Evolutionary conservation across 1,284 basidiomycete species (phyloP).

Genomic region (Microbotryomycetes sp.): DNA sequence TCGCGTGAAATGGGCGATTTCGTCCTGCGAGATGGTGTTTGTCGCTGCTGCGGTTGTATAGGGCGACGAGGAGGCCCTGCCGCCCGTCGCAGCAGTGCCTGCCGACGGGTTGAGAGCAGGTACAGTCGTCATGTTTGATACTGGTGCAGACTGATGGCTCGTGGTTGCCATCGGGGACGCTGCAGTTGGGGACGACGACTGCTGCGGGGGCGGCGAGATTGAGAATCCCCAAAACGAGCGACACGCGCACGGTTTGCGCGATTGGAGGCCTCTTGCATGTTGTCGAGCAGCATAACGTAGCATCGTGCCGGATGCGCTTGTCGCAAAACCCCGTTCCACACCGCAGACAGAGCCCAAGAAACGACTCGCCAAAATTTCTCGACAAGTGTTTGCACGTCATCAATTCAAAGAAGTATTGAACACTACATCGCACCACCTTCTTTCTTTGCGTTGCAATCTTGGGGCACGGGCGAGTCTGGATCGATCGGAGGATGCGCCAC

Average conservation of each 20-base stretch:
- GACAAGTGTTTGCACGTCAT: too few species aligned
- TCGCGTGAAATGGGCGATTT: constrained; percentile 86
- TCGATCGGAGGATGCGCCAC: constrained; percentile 56
- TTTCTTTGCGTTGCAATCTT: constrained; percentile 51
- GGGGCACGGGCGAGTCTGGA: constrained; percentile 65
- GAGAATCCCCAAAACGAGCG: background rate
- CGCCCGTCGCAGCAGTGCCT: too few species aligned
- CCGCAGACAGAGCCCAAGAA: too few species aligned
- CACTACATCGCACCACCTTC: background rate
- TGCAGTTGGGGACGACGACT: background rate
- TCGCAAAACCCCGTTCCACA: too few species aligned
- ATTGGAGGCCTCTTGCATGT: background rate
- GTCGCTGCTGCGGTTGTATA: background rate
- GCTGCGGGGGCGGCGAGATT: background rate
- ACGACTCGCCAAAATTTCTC: too few species aligned
- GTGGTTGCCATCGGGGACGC: background rate
- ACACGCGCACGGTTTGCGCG: background rate
- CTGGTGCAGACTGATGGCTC: background rate
- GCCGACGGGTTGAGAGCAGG: too few species aligned
- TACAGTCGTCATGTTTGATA: background rate
- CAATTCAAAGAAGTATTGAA: too few species aligned
- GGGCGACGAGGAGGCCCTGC: background rate
- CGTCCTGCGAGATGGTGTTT: constrained; percentile 46
- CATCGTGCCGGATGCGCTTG: too few species aligned
- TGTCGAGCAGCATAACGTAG: too few species aligned